phyloP scores from a whole-genome alignment of 768 basidiomycete genomes.

The Russula earlei region DNA sequence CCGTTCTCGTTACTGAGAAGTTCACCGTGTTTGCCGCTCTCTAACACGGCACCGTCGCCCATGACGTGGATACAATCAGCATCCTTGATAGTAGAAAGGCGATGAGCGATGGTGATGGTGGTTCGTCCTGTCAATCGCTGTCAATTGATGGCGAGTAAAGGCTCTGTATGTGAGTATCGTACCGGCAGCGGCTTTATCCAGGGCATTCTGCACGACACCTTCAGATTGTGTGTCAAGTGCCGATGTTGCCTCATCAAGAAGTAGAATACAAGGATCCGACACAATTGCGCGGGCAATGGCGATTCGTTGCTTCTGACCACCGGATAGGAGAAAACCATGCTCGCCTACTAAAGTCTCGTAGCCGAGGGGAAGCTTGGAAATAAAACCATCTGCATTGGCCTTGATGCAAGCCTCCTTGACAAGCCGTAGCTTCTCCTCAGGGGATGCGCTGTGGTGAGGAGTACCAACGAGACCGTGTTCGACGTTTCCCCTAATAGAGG shows the following conservation, averaged over 20 bases:
- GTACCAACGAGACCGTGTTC: conserved; percentile 43
- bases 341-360: conserved; percentile 45
- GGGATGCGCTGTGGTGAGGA: conserved; percentile 30
- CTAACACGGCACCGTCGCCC: conserved; percentile 36
- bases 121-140: conserved; percentile 22
- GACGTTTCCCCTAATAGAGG: conserved; percentile 38
- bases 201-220: conserved; percentile 43
- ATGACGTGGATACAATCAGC: conserved; percentile 36
- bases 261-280: conserved; percentile 38
- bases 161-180: not conserved
- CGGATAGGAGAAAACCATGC: conserved; percentile 38
- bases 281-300: conserved; percentile 45
- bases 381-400: conserved; percentile 44
- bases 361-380: conserved; percentile 37
- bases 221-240: conserved; percentile 43
- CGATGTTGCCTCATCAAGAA: conserved; percentile 42
- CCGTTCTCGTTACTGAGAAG: conserved; percentile 38
- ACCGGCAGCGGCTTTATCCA: conserved; percentile 38
- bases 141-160: not conserved
- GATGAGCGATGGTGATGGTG: conserved; percentile 28
- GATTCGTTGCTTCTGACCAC: conserved; percentile 46
- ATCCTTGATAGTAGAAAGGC: conserved; percentile 32
- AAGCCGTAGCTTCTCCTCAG: conserved; percentile 35
- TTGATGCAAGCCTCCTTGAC: conserved; percentile 41
- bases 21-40: conserved; percentile 35